Evolutionary conservation across 352 stramenopile genomes (phyloP), one percentile per base, ranked within the genome.

Genomic region (Phytopythium helicoides): DNA sequence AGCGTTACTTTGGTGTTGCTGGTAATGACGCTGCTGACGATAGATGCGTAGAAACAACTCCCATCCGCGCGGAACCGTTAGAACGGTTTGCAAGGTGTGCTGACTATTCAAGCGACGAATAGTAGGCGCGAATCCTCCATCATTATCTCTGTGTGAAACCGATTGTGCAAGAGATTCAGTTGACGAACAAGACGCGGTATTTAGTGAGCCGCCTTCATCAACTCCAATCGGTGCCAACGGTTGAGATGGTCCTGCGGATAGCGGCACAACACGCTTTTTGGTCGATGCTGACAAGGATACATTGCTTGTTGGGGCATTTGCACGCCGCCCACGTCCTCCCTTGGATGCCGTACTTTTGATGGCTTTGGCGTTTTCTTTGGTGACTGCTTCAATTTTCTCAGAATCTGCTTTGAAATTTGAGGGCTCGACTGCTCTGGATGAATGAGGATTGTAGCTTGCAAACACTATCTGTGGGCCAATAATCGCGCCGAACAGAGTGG

Each of bases 401-500:
- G 28, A 31, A 9, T 37, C 18, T 23, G 10, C 45, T 1, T 15
- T 22, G 9, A 18, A 8, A 9, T 9, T 15, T 26, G 18, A 16
- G 6, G 45, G 4, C 0, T 3, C 18, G 2, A 3, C 9, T 14
- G 26, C 10, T 6, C 10, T n/a, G 23, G 9, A 19, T 1, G 22
- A n/a, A 21, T 68, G 62, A 18, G 74, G 74, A 33, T 70, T 69
- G 47, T 74, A 86, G 15, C 63, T 68, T 16, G 70, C 60, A 10
- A 56, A 66, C 28, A 58, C 77, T 8, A 88, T 73, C 49, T 79
- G 64, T 21, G 68, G 71, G 16, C 58, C 45, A 6, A 87, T 54
- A 21, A 87, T 47, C 2, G 71, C 64, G 33, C 66, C 57, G 41
- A 83, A 87, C 6, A 87, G 58, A 0, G 73, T 82, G 2, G 62